phyloP scores from a whole-genome alignment of 2,329 filamentous ascomycete genomes.

The Fusarium humuli region DNA sequence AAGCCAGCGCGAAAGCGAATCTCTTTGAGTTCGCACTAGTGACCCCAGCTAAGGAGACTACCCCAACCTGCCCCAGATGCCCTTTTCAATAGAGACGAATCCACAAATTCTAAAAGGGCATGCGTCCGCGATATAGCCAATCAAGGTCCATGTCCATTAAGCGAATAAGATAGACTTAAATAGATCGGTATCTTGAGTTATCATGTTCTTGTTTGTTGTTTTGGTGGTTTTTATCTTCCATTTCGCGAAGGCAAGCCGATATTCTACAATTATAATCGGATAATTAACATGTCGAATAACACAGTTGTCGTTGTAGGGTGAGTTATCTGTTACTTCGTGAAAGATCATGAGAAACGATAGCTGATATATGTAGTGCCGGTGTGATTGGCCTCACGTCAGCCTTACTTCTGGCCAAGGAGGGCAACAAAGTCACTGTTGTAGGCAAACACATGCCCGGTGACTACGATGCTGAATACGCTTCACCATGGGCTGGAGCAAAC shows the following conservation, averaged over 20 bases:
- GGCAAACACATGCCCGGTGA: constrained; percentile 95
- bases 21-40: not conserved
- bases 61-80: not conserved
- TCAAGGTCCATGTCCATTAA: not conserved
- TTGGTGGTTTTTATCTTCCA: not conserved
- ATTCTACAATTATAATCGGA: accelerated
- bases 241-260: not conserved
- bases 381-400: constrained; percentile 65
- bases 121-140: constrained; percentile 19
- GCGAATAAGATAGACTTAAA: not conserved
- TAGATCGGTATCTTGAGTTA: not conserved
- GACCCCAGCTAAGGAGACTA: not conserved
- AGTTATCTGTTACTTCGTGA: accelerated
- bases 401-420: constrained; percentile 58
- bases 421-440: constrained; percentile 73
- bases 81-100: not conserved
- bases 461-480: constrained; percentile 90
- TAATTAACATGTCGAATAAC: constrained; percentile 10
- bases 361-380: constrained; percentile 55
- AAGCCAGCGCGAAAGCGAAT: constrained; percentile 7
- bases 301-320: constrained; percentile 16
- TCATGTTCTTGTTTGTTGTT: not conserved
- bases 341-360: accelerated
- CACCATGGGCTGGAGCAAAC: constrained; percentile 89
- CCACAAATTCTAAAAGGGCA: constrained; percentile 12